Percentiles rank a stretch among this genome's conserved stretches.
These are phyloP conservation scores for Ophiostoma tasmaniense DNA, from an alignment of 2,329 filamentous ascomycete species.

Conservation along the genomic window DNA sequence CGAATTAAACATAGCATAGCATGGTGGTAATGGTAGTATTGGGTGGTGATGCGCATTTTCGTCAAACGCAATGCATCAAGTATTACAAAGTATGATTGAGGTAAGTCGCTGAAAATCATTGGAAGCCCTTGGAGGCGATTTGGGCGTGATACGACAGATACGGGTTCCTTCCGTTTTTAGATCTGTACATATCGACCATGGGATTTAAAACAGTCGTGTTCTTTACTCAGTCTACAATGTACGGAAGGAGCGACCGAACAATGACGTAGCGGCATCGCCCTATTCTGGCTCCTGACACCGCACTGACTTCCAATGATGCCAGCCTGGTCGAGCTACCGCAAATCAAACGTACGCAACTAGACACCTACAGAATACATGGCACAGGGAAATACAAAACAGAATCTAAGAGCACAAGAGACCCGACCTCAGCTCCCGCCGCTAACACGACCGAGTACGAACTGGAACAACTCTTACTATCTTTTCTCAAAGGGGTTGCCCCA, in stretches of 20 bases:
- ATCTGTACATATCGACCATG: not conserved
- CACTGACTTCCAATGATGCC: not conserved
- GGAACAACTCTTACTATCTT: no score
- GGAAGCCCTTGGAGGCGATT: not conserved
- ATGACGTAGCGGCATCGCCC: not conserved
- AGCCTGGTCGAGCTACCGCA: not conserved
- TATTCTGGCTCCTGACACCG: not conserved
- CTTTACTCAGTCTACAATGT: not conserved
- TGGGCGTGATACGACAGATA: not conserved
- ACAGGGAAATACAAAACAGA: not conserved
- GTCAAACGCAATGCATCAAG: not conserved
- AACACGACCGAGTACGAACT: not conserved
- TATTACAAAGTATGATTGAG: not conserved
- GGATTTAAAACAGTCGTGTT: not conserved
- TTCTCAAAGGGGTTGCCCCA: no score
- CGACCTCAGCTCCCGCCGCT: not conserved
- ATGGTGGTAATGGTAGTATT: not conserved
- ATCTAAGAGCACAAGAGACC: not conserved
- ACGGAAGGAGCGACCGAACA: not conserved
- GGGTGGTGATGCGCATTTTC: not conserved
- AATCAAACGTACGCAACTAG: not conserved
- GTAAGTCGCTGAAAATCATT: not conserved
- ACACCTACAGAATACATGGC: not conserved
- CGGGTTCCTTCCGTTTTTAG: not conserved
- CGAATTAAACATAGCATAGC: not conserved